These are phyloP conservation scores for Hordeum marinum DNA, from an alignment of 176 grass and related monocot species.

Conservation along the genomic window DNA sequence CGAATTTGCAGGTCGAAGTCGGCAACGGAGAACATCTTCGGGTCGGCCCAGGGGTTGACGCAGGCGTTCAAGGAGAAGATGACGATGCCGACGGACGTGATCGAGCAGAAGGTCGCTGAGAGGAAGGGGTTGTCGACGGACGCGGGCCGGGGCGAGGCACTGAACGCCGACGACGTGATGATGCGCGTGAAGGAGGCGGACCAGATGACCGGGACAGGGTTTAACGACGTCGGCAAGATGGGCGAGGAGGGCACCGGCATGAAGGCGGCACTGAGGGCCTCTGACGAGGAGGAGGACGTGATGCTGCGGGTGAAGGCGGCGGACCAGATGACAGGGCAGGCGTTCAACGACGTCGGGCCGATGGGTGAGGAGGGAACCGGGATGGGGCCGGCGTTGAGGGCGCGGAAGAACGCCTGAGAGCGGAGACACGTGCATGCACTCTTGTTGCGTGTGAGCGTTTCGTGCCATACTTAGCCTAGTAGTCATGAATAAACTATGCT, in stretches of 20 bases:
- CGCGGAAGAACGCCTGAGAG: background rate
- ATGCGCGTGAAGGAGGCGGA: slow-evolving; percentile 25
- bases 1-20: slow-evolving; percentile 16
- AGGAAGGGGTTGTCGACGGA: background rate
- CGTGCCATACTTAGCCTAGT: no score
- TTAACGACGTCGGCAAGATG: slow-evolving; percentile 43
- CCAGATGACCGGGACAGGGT: slow-evolving; percentile 38
- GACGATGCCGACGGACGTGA: slow-evolving; percentile 44
- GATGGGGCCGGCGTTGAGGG: background rate
- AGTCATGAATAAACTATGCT: no score
- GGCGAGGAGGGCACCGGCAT: slow-evolving; percentile 35
- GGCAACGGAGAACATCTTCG: slow-evolving; percentile 39
- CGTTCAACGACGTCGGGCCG: slow-evolving; percentile 34
- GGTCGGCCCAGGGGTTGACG: background rate
- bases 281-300: slow-evolving; percentile 3
- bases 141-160: background rate
- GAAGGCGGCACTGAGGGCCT: background rate
- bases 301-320: slow-evolving; percentile 25
- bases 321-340: slow-evolving; percentile 43
- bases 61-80: slow-evolving; percentile 32
- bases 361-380: slow-evolving; percentile 45
- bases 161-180: slow-evolving; percentile 13
- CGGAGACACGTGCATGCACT: background rate
- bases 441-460: background rate
- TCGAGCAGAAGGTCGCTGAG: slow-evolving; percentile 5